Base-by-base conservation (phyloP, 2,329 filamentous ascomycete species). In the Pyricularia pennisetigena region DNA sequence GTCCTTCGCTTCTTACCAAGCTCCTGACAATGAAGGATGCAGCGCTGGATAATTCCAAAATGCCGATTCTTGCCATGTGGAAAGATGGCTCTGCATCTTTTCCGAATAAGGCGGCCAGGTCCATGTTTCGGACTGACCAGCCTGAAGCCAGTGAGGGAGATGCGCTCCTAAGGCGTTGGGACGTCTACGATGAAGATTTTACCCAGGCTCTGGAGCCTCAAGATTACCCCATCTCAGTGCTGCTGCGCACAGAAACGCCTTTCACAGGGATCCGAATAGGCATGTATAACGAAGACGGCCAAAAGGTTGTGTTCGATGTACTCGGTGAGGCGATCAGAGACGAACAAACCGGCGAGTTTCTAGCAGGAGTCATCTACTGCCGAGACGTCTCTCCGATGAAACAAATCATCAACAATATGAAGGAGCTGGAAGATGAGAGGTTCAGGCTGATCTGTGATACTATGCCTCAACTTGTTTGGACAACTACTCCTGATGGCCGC, bases 11-110 rank as follows among this genome's bases (percentile, higher is more conserved):
- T 14, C 82, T 93, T 28, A 88, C 91, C 72, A 94, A 93, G 75
- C 86, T 91, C 68, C 87, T 86, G 8, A 82, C 88, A 66, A 86
- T 94, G 80, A 94, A 93, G 76, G 90, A 94, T 74, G 90, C 90
- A 0, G 82, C 94, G 24, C 79, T 94, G 7, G 90, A 93, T 74
- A 91, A 88, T 57, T 91, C 91, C 29, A 85, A 87, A 70, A 88
- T 92, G 74, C 91, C 91, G 0, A 89, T 92, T 26, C 80, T 93
- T 63, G 89, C 90, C 28, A 91, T 93, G 87, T 94, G 91, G 91
- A 90, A 89, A 74, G 91, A 94, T 71, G 87, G 90, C 67, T 90
- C 86, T 65, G 87, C 93, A 64, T 88, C 86, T 0, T 88, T 93
- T 62, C 88, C 90, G 4, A 94, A 94, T 73, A 86, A 85, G 72